phyloP scores from a whole-genome alignment of 768 basidiomycete species.

The Rhodotorula taiwanensis region DNA sequence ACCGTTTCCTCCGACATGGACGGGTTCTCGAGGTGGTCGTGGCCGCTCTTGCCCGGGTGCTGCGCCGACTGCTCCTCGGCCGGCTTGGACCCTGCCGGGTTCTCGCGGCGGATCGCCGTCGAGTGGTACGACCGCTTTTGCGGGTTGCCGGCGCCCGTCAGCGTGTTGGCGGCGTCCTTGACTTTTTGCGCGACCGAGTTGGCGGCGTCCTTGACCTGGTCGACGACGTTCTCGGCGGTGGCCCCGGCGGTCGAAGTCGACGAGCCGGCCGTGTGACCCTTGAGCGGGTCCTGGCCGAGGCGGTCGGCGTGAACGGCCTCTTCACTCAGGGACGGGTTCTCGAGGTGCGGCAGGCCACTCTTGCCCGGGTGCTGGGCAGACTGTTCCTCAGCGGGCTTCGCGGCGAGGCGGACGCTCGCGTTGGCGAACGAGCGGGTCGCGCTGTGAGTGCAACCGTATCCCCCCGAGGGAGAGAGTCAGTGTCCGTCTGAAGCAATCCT shows the following conservation, averaged over 20 bases:
- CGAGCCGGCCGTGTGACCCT: not conserved
- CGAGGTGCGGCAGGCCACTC: constrained; percentile 22
- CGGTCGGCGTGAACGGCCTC: constrained; percentile 27
- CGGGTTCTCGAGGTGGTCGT: constrained; percentile 28
- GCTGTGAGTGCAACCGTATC: not conserved
- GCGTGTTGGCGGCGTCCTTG: not conserved
- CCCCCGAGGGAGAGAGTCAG: too few relatives aligned
- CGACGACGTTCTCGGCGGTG: not conserved
- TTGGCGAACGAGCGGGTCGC: constrained; percentile 2
- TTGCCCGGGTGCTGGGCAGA: constrained; percentile 20
- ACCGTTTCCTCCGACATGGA: constrained; percentile 12
- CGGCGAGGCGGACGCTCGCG: too few relatives aligned
- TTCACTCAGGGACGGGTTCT: constrained; percentile 13
- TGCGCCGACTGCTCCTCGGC: constrained; percentile 1
- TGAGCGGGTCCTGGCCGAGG: constrained; percentile 16
- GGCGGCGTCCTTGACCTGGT: not conserved
- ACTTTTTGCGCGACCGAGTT: not conserved
- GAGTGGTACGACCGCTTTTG: constrained; percentile 9
- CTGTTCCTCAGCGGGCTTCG: not conserved
- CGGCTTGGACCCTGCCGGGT: not conserved
- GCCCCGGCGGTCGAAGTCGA: not conserved
- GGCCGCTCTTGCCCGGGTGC: constrained; percentile 23
- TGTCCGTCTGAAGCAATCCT: too few relatives aligned
- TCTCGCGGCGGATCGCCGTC: not conserved
- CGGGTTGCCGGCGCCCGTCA: constrained; percentile 12